Evolutionary conservation across 352 stramenopile genomes (phyloP).

Genomic region (Globisporangium polare): DNA sequence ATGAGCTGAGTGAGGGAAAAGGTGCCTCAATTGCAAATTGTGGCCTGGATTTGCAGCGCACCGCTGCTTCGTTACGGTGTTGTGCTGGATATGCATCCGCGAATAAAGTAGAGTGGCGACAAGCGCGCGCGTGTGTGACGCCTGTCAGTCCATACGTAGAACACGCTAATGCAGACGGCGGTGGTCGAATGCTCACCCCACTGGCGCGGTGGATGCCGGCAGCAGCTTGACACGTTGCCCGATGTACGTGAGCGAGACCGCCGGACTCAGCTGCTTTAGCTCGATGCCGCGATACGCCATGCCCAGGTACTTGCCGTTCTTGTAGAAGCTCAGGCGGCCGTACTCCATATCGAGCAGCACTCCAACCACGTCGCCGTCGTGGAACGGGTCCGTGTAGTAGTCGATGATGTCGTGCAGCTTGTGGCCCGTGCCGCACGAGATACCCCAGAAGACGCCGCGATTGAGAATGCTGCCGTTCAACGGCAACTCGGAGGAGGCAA

Average conservation of each 20-base stretch:
- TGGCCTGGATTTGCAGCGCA: too few species aligned
- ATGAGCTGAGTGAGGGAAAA: too few species aligned
- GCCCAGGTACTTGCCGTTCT: constrained; percentile 71
- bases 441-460: constrained; percentile 67
- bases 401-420: constrained; percentile 75
- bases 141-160: background rate
- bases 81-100: background rate
- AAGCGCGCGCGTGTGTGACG: background rate
- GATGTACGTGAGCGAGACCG: constrained; percentile 67
- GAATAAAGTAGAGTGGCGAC: constrained; percentile 2
- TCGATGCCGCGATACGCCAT: constrained; percentile 65
- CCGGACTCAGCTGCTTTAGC: constrained; percentile 52
- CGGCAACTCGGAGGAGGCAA: constrained; percentile 45
- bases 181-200: constrained; percentile 17
- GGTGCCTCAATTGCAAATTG: too few species aligned
- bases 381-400: constrained; percentile 67
- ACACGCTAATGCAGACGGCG: background rate
- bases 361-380: constrained; percentile 70
- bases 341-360: constrained; percentile 77
- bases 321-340: constrained; percentile 70
- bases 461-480: constrained; percentile 58
- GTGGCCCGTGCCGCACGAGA: constrained; percentile 72
- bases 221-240: constrained; percentile 67
- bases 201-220: constrained; percentile 43
- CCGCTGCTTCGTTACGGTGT: too few species aligned